A percentile compares a stretch with the other conserved stretches of the same genome.
Evolutionary conservation across 2,329 filamentous ascomycete species (phyloP).

Genomic region (Metarhizium guizhouense): DNA sequence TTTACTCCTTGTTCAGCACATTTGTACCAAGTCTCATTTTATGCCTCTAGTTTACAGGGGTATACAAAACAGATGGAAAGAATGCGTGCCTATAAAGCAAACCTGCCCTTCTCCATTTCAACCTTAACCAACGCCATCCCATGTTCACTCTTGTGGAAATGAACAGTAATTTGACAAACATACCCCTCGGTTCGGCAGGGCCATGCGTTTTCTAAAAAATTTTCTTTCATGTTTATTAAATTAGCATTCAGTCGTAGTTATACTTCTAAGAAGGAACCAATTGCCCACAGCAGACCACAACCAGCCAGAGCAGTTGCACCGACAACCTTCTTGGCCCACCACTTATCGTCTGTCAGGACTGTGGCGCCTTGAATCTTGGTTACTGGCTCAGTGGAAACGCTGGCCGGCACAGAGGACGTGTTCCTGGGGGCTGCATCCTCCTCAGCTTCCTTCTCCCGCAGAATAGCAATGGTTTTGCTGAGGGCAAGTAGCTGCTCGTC

Average conservation of each 20-base stretch:
- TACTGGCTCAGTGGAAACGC: constrained; percentile 16
- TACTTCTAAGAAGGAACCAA: constrained; percentile 43
- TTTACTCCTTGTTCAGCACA: background rate
- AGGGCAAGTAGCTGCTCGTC: constrained; percentile 73
- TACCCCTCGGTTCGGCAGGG: background rate
- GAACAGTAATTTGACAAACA: too few species aligned
- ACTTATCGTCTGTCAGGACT: constrained; percentile 55
- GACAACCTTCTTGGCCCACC: constrained; percentile 56
- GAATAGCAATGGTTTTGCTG: constrained; percentile 53
- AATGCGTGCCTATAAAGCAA: background rate
- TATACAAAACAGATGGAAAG: constrained; percentile 1
- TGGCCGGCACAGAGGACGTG: constrained; percentile 18
- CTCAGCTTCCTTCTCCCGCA: constrained; percentile 40
- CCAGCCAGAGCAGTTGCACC: constrained; percentile 55
- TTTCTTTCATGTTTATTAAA: background rate
- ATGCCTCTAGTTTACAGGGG: background rate
- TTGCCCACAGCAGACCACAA: constrained; percentile 49
- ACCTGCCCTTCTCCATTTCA: background rate
- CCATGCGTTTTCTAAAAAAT: background rate
- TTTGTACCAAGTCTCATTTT: background rate
- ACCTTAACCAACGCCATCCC: background rate
- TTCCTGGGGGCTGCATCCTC: constrained; percentile 25
- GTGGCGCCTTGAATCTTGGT: constrained; percentile 34
- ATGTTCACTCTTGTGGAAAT: background rate
- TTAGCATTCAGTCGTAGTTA: background rate